Conservation (phyloP, 805 yeast genomes). For the Millerozyma acaciae region DNA sequence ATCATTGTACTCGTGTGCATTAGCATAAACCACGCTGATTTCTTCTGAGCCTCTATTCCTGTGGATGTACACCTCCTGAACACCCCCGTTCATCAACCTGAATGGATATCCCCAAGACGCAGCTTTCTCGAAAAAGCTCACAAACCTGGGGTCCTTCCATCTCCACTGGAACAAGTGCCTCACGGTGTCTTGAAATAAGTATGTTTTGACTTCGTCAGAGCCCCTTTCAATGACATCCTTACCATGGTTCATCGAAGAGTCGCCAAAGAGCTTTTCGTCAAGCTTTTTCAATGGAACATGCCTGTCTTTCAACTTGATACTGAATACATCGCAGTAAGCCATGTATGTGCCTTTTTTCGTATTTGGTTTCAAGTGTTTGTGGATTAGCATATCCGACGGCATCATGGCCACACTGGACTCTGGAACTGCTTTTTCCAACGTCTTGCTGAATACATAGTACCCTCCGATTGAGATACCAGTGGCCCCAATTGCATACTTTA, state of each 20-base stretch:
- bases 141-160: constrained; percentile 1
- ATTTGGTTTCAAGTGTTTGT: background rate
- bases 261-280: background rate
- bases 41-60: background rate
- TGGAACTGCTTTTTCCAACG: background rate
- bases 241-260: background rate
- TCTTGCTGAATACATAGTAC: background rate
- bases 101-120: constrained; percentile 5
- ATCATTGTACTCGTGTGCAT: constrained; percentile 4
- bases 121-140: constrained; percentile 1
- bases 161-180: constrained; percentile 1
- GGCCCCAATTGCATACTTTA: background rate
- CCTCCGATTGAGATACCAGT: background rate
- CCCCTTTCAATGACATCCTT: background rate
- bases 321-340: background rate
- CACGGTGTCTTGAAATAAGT: background rate
- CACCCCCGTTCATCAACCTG: constrained; percentile 5
- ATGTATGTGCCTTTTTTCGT: constrained; percentile 1
- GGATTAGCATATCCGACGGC: background rate
- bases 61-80: constrained; percentile 4
- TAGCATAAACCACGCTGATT: constrained; percentile 2
- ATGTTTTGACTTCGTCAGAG: background rate
- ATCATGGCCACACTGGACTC: background rate
- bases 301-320: background rate
- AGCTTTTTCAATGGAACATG: background rate